Conservation (phyloP, 2,329 filamentous ascomycete species). For the Cytospora piceicola region DNA sequence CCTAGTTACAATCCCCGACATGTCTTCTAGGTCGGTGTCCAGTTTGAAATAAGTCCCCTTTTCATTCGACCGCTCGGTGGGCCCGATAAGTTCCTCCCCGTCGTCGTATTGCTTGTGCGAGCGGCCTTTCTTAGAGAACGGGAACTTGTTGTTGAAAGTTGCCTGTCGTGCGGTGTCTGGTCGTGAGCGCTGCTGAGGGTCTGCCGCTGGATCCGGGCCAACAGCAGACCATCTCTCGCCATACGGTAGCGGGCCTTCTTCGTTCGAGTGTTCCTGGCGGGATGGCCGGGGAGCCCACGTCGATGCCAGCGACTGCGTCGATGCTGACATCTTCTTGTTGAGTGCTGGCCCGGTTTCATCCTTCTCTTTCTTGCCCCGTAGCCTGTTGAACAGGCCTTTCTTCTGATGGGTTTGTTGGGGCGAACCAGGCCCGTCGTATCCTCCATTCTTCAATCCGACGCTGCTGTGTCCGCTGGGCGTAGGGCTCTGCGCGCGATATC, state of each 20-base stretch:
- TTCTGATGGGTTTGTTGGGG: constrained; percentile 56
- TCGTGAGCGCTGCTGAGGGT: constrained; percentile 24
- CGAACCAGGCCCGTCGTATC: constrained; percentile 61
- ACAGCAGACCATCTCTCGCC: constrained; percentile 35
- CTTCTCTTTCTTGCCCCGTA: constrained; percentile 58
- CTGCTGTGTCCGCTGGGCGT: constrained; percentile 69
- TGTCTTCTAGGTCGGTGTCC: constrained; percentile 85
- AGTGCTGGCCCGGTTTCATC: constrained; percentile 52
- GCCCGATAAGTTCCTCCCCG: constrained; percentile 62
- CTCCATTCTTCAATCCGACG: constrained; percentile 52
- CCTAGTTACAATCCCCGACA: constrained; percentile 86
- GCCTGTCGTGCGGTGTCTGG: constrained; percentile 45
- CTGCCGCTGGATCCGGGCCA: constrained; percentile 7
- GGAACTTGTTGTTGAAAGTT: constrained; percentile 66
- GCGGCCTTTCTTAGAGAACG: constrained; percentile 62
- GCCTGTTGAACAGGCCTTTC: constrained; percentile 54
- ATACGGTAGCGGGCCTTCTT: constrained; percentile 37
- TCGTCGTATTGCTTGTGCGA: constrained; percentile 53
- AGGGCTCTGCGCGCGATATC: constrained; percentile 75
- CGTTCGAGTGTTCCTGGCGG: constrained; percentile 49
- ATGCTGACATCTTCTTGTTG: constrained; percentile 54
- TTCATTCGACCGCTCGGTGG: constrained; percentile 56
- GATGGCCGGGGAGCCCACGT: constrained; percentile 41
- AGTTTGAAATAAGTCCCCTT: constrained; percentile 71
- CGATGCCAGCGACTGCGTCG: constrained; percentile 56